Evolutionary conservation across 1,284 basidiomycete species (phyloP), one percentile per base, ranked within the genome.

Genomic region (Cystobasidium slooffiae): DNA sequence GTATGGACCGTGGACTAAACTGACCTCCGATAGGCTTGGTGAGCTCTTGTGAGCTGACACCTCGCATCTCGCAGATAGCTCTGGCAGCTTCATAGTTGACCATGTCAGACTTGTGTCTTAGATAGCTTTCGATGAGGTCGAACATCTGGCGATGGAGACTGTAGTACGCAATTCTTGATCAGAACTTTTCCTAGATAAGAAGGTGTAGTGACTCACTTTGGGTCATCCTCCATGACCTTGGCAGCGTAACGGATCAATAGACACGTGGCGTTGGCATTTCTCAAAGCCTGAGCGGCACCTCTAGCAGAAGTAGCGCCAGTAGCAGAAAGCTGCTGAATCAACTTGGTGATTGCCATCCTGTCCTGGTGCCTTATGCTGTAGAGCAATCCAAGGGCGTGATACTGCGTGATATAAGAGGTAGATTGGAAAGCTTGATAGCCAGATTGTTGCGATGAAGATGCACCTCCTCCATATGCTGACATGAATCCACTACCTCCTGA

Each of bases 51-150:
- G 89, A 81, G 37, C 89, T 87, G 37, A 95, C 89, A 78, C 89
- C 89, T 82, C 89, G 91, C 91, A 97, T 93, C 83, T 97, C 95
- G 82, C 95, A 98, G 77, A 99, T 96, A 20, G 91, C 95, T 67
- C 96, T 90, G 6, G 97, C 97, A 41, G 96, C 97, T 83, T 99
- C 97, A 79, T 96, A 93, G 85, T 98, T 99, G 82, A 99, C 97
- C 97, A 98, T 99, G 83, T 99, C 97, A 81, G 94, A 96, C 87
- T 99, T 99, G 85, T 99, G 97, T 76, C 95, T 89, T 75, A 99
- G 86, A 89, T 95, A 96, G 53, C 92, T 90, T 82, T 99, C 97
- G 67, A 99, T 86, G 59, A 97, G 88, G 79, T 98, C 96, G 75
- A 94, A 86, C 88, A 99, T 97, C 80, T 92, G 93, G 78, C 88